Conservation (phyloP, 208 protist species). For the Balamuthia mandrillaris region DNA sequence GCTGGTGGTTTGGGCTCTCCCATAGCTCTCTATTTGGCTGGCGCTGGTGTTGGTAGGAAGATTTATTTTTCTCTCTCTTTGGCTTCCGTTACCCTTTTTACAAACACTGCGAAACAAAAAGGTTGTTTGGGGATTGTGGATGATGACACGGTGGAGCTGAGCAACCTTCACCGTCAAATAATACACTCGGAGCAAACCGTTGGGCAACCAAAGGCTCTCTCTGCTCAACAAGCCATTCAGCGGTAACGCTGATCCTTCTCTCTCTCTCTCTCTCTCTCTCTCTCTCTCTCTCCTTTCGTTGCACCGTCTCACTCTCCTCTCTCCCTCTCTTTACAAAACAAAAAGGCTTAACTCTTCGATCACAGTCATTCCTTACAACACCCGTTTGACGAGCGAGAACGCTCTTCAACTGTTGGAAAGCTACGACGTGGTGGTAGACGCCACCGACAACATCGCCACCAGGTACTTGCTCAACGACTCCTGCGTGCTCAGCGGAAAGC, state of each 20-base stretch:
- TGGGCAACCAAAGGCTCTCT: not conserved
- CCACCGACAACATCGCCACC: slow-evolving; percentile 65
- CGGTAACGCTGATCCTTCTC: too few relatives aligned
- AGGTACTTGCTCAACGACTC: slow-evolving; percentile 70
- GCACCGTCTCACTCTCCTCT: not conserved
- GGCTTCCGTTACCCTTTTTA: not conserved
- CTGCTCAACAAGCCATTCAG: not conserved
- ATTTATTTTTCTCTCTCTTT: not conserved
- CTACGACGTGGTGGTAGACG: slow-evolving; percentile 69
- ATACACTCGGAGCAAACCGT: slow-evolving; percentile 28
- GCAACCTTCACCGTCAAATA: slow-evolving; percentile 66
- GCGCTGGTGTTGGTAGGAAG: slow-evolving; percentile 50
- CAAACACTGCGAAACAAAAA: not conserved
- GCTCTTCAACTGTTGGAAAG: not conserved
- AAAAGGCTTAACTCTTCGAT: not conserved
- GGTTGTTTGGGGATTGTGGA: slow-evolving; percentile 64
- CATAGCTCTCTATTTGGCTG: slow-evolving; percentile 56
- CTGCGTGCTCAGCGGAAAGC: slow-evolving; percentile 61
- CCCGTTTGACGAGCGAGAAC: not conserved
- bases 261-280: not conserved
- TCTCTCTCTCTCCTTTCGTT: not conserved
- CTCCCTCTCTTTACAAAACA: not conserved
- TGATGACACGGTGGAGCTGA: slow-evolving; percentile 55
- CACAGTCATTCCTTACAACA: not conserved
- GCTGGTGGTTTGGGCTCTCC: slow-evolving; percentile 67